phyloP scores from a whole-genome alignment of 257 asterid genomes.

The Primulina eburnea region DNA sequence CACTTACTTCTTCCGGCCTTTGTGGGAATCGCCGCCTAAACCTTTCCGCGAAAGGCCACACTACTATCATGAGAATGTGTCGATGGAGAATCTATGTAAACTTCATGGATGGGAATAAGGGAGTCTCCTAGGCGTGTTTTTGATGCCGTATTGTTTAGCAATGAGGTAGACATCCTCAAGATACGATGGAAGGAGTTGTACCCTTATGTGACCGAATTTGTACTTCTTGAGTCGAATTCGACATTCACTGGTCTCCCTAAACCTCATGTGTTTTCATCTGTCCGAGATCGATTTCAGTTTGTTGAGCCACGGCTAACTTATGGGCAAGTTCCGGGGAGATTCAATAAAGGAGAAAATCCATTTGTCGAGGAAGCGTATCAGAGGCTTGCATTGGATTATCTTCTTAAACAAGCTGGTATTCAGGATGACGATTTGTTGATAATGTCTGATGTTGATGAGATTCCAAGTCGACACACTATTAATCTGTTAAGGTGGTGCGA shows the following conservation, averaged over 20 bases:
- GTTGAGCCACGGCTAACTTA: slow-evolving; percentile 71
- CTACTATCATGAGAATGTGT: slow-evolving; percentile 68
- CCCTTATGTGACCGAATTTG: slow-evolving; percentile 75
- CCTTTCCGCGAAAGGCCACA: slow-evolving; percentile 74
- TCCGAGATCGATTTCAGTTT: slow-evolving; percentile 51
- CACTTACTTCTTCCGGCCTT: slow-evolving; percentile 74
- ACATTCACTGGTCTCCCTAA: slow-evolving; percentile 80
- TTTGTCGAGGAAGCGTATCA: slow-evolving; percentile 86
- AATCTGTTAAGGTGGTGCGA: slow-evolving; percentile 85
- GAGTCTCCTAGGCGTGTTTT: slow-evolving; percentile 76
- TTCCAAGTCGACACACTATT: slow-evolving; percentile 70
- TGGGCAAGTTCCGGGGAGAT: slow-evolving; percentile 69
- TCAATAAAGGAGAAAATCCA: slow-evolving; percentile 71
- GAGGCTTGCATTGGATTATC: slow-evolving; percentile 68
- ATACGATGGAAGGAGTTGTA: slow-evolving; percentile 82
- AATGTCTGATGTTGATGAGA: slow-evolving; percentile 94
- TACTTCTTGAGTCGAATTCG: slow-evolving; percentile 77
- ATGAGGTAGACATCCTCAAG: slow-evolving; percentile 72
- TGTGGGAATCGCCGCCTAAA: slow-evolving; percentile 86
- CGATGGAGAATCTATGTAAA: slow-evolving; percentile 75
- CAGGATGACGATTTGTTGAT: slow-evolving; percentile 79
- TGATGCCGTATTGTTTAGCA: slow-evolving; percentile 83
- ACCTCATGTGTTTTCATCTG: slow-evolving; percentile 56
- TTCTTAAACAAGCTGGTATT: slow-evolving; percentile 72
- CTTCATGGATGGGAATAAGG: slow-evolving; percentile 84